Evolutionary conservation across 23 red algal genomes (phyloP).

Genomic region (Cyanidioschyzon merolae): DNA sequence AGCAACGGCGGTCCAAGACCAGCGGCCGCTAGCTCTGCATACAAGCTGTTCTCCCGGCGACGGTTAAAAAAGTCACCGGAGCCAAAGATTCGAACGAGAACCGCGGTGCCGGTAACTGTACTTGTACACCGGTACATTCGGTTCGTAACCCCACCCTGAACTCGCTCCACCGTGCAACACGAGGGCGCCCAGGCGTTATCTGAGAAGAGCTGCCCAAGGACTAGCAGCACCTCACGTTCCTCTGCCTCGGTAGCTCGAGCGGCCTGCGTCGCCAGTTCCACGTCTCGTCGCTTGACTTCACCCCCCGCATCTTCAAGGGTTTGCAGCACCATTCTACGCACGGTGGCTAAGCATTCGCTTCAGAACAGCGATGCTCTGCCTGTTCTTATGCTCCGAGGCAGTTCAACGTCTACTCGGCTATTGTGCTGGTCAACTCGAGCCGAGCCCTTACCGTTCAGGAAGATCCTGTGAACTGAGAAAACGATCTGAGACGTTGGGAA

Average conservation of each 20-base stretch:
- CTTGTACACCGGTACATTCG: background rate
- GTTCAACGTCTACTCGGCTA: too few species aligned
- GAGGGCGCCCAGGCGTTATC: background rate
- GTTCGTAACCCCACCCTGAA: conserved; percentile 2
- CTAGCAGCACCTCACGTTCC: background rate
- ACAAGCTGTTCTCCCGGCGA: conserved; percentile 20
- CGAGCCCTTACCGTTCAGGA: too few species aligned
- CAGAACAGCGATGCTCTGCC: too few species aligned
- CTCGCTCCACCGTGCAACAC: background rate
- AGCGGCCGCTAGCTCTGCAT: conserved; percentile 19
- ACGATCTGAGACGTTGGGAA: too few species aligned
- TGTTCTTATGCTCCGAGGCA: too few species aligned
- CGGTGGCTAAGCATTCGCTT: too few species aligned
- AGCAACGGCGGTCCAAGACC: conserved; percentile 14
- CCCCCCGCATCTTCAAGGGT: background rate
- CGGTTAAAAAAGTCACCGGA: conserved; percentile 21
- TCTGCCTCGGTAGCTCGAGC: background rate
- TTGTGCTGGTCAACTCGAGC: too few species aligned
- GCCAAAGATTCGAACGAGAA: conserved; percentile 24
- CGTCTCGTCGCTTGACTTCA: background rate
- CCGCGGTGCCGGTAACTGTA: background rate
- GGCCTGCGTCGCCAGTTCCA: background rate
- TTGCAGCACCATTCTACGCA: too few species aligned
- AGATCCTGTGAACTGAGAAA: too few species aligned
- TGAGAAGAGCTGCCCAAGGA: background rate